A percentile compares a stretch with the other conserved stretches of the same genome.
These are phyloP conservation scores for Beauveria varroae DNA, from an alignment of 2,329 filamentous ascomycete species.

Conservation along the genomic window DNA sequence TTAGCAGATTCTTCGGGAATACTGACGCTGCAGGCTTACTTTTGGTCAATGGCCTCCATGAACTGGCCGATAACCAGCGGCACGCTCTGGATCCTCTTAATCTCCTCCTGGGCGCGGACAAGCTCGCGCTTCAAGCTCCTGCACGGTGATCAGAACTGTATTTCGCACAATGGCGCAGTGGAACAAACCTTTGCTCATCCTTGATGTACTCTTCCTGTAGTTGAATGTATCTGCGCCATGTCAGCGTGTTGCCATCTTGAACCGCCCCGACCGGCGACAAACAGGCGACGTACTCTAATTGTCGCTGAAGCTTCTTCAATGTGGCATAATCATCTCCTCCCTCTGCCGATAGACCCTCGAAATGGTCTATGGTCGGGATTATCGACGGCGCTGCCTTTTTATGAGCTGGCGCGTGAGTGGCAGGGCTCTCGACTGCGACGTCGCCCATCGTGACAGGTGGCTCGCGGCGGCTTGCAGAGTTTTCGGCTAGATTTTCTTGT, in stretches of 20 bases:
- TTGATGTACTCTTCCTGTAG: slow-evolving; percentile 99
- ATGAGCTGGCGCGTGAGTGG: slow-evolving; percentile 65
- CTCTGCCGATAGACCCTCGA: slow-evolving; percentile 76
- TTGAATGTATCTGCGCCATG: slow-evolving; percentile 67
- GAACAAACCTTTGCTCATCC: slow-evolving; percentile 80
- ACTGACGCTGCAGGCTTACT: slow-evolving; percentile 47
- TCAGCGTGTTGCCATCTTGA: slow-evolving; percentile 17
- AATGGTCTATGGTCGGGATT: slow-evolving; percentile 83
- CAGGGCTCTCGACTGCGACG: slow-evolving; percentile 74
- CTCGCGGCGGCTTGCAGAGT: background rate
- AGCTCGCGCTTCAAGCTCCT: slow-evolving; percentile 96
- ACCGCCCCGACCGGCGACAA: background rate
- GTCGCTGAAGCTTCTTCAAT: slow-evolving; percentile 92
- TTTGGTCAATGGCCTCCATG: slow-evolving; percentile 99
- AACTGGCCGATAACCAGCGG: slow-evolving; percentile 98
- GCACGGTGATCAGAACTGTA: slow-evolving; percentile 12
- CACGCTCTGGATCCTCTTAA: slow-evolving; percentile 98
- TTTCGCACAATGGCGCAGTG: background rate
- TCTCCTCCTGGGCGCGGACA: slow-evolving; percentile 95
- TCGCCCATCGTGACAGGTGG: slow-evolving; percentile 63
- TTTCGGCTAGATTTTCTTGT: background rate
- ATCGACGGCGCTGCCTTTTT: slow-evolving; percentile 72
- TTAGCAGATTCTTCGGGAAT: background rate
- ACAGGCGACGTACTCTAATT: slow-evolving; percentile 66
- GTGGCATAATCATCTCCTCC: slow-evolving; percentile 89